phyloP scores from a whole-genome alignment of 139 green algal species.

The Edaphochlamys debaryana region DNA sequence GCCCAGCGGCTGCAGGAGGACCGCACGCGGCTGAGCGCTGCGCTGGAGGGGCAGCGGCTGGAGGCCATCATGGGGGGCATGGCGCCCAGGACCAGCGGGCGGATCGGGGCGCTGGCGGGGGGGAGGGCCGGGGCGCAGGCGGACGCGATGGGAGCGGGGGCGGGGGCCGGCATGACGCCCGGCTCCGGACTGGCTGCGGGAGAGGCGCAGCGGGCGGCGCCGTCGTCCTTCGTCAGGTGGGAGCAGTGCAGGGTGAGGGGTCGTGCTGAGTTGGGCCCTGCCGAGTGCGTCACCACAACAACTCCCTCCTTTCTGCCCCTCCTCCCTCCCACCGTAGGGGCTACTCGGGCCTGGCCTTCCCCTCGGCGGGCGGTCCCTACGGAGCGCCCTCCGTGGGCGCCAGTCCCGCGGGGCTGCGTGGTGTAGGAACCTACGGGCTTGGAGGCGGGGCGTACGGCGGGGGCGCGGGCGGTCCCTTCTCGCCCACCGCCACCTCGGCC shows the following conservation, averaged over 20 bases:
- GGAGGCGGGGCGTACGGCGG: too few relatives aligned
- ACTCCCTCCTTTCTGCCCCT: too few relatives aligned
- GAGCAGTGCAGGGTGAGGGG: too few relatives aligned
- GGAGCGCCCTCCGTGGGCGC: background rate
- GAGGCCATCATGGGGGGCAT: conserved; percentile 40
- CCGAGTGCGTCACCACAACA: too few relatives aligned
- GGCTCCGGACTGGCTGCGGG: too few relatives aligned
- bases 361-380: background rate
- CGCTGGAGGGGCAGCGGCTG: conserved; percentile 30
- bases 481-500: too few relatives aligned
- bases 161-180: background rate
- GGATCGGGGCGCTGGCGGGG: conserved; percentile 5
- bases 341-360: conserved; percentile 16
- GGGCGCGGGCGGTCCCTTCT: background rate
- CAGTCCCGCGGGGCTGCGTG: background rate
- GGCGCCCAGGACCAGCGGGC: conserved; percentile 17
- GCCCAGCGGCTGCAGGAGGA: conserved; percentile 6
- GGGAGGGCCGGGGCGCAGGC: background rate
- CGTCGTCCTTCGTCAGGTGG: background rate
- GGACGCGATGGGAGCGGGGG: too few relatives aligned
- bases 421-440: too few relatives aligned
- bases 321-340: background rate
- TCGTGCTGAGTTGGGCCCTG: too few relatives aligned
- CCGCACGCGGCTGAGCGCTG: conserved; percentile 29
- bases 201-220: background rate